Conservation (phyloP, 352 stramenopile species). For the Phytophthora nicotianae region DNA sequence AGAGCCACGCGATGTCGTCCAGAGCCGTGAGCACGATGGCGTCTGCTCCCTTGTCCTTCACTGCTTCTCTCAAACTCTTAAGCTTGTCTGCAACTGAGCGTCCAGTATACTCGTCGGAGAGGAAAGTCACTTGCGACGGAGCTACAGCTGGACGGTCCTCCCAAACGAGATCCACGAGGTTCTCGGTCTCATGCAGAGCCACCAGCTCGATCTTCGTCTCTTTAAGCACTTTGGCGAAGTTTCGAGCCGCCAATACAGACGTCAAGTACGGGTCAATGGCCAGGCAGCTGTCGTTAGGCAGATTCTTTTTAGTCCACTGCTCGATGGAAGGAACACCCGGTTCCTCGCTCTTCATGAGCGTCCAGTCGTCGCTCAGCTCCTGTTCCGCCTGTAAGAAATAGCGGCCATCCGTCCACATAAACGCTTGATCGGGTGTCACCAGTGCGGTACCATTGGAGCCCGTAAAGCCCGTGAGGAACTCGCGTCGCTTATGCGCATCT, state of each 20-base stretch:
- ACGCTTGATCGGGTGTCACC: conserved; percentile 83
- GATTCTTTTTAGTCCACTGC: conserved; percentile 77
- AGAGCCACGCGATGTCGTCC: conserved; percentile 97
- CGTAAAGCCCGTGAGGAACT: conserved; percentile 97
- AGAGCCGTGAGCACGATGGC: conserved; percentile 95
- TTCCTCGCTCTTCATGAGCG: conserved; percentile 95
- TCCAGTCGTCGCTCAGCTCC: conserved; percentile 93
- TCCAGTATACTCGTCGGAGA: conserved; percentile 94
- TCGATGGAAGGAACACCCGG: conserved; percentile 91
- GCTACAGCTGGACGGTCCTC: conserved; percentile 67
- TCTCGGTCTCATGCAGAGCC: conserved; percentile 78
- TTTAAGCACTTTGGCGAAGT: conserved; percentile 68
- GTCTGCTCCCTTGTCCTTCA: conserved; percentile 91
- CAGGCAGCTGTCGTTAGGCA: conserved; percentile 71
- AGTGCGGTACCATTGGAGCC: conserved; percentile 95
- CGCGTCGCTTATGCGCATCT: conserved; percentile 93
- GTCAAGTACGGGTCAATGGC: conserved; percentile 97
- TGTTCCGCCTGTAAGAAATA: conserved; percentile 98
- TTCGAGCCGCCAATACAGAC: conserved; percentile 84
- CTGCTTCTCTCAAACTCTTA: conserved; percentile 67
- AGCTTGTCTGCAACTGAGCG: conserved; percentile 93
- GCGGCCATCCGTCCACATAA: conserved; percentile 98
- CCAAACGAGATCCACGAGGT: conserved; percentile 98
- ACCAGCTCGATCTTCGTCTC: conserved; percentile 76
- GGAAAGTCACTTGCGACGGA: conserved; percentile 89